These are phyloP conservation scores for Aegilops tauschii DNA, from an alignment of 176 grass and related monocot genomes.

Conservation along the genomic window DNA sequence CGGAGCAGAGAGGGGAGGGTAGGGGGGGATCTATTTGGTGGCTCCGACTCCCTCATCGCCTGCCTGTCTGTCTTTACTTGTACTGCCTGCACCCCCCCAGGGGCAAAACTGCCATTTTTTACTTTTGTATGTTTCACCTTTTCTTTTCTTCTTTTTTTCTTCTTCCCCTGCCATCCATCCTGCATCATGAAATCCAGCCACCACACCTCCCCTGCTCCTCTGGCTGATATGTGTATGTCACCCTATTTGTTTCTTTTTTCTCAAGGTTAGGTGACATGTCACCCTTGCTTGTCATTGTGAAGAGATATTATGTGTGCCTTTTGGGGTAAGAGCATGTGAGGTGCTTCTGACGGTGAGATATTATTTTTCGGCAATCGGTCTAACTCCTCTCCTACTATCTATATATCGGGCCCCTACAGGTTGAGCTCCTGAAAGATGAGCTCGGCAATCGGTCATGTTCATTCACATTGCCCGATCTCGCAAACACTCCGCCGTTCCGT, in stretches of 20 bases:
- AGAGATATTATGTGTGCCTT: too few species aligned
- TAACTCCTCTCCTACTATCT: too few species aligned
- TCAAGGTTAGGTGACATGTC: background rate
- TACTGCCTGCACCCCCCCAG: background rate
- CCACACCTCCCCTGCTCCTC: background rate
- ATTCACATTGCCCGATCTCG: too few species aligned
- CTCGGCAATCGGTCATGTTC: too few species aligned
- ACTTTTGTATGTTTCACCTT: background rate
- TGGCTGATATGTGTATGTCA: background rate
- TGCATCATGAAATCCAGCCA: background rate
- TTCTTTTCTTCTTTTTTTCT: background rate
- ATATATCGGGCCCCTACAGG: too few species aligned
- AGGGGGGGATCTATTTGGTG: slow-evolving; percentile 12
- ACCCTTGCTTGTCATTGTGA: background rate
- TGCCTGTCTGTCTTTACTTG: slow-evolving; percentile 23
- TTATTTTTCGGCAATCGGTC: too few species aligned
- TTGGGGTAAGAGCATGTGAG: too few species aligned
- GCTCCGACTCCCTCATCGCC: background rate
- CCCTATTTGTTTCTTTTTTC: background rate
- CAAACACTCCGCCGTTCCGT: too few species aligned
- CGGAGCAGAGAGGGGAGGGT: background rate
- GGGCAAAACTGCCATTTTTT: background rate
- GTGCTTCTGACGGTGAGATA: too few species aligned
- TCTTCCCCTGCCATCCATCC: background rate
- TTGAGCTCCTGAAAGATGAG: too few species aligned